Conservation (phyloP, 179 eudicot genomes). For the Nepenthes alata region DNA sequence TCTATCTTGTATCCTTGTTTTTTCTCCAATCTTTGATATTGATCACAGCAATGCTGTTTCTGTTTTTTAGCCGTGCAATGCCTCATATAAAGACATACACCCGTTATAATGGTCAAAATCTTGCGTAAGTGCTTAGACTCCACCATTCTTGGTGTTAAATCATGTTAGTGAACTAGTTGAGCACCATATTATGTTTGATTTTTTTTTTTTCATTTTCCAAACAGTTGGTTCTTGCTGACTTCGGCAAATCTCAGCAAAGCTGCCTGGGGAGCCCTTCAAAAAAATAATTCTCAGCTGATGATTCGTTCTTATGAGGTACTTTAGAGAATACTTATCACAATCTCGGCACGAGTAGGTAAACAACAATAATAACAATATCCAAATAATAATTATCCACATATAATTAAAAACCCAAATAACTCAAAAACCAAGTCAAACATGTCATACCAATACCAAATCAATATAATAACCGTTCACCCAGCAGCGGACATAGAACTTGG, state of each 20-base stretch:
- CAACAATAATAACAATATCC: no score
- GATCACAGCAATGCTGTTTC: constrained; percentile 1
- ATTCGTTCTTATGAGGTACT: constrained; percentile 94
- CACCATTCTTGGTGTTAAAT: background rate
- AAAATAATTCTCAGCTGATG: constrained; percentile 85
- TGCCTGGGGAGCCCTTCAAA: constrained; percentile 98
- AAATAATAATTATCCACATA: no score
- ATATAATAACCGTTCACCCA: no score
- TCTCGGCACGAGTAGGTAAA: no score
- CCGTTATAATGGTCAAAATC: constrained; percentile 79
- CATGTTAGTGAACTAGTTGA: background rate
- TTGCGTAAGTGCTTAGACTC: constrained; percentile 55
- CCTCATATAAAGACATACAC: constrained; percentile 91
- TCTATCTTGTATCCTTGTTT: background rate
- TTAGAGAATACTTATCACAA: background rate
- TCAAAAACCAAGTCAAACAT: no score
- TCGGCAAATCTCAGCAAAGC: constrained; percentile 98
- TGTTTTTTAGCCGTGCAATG: constrained; percentile 76
- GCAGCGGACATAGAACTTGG: no score
- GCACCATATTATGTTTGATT: background rate
- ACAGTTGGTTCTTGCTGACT: constrained; percentile 92
- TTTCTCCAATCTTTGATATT: background rate
- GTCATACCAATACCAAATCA: no score
- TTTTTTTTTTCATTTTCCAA: background rate
- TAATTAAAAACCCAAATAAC: no score